Evolutionary conservation across 2,329 filamentous ascomycete species (phyloP).

Genomic region (Fusarium dimerum): DNA sequence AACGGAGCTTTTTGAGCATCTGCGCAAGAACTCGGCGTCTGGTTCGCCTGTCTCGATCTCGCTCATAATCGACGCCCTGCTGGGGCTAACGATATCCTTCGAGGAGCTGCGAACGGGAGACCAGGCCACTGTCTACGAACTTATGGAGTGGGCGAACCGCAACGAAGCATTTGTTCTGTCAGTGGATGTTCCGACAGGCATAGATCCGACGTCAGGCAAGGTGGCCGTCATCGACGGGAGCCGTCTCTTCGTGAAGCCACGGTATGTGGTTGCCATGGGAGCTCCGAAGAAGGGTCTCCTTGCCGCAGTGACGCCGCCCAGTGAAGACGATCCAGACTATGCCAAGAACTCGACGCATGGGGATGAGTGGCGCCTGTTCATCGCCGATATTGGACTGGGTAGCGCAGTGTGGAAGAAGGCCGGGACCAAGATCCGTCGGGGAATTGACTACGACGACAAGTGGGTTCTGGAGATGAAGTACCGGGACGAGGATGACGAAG

Average conservation of each 20-base stretch:
- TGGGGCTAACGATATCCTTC: constrained; percentile 85
- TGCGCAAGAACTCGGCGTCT: constrained; percentile 47
- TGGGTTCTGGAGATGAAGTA: constrained; percentile 78
- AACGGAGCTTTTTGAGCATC: constrained; percentile 60
- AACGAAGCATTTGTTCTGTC: constrained; percentile 80
- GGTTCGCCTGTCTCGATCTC: constrained; percentile 61
- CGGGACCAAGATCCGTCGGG: constrained; percentile 76
- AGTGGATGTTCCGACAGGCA: constrained; percentile 87
- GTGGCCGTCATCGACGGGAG: constrained; percentile 70
- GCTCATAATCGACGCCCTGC: constrained; percentile 83
- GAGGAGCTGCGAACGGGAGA: constrained; percentile 83
- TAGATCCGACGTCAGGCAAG: constrained; percentile 76
- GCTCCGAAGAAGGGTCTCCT: constrained; percentile 84
- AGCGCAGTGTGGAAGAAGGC: constrained; percentile 84
- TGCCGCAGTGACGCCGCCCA: constrained; percentile 65
- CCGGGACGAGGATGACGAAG: constrained; percentile 36
- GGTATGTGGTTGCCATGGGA: constrained; percentile 81
- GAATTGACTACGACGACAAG: constrained; percentile 82
- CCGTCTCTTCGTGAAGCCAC: constrained; percentile 76
- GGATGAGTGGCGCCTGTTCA: constrained; percentile 74
- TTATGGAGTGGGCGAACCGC: constrained; percentile 93
- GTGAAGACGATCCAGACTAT: constrained; percentile 39
- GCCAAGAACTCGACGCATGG: constrained; percentile 40
- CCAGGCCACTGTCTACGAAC: constrained; percentile 80
- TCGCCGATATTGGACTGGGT: constrained; percentile 85